A percentile compares a stretch with the other conserved stretches of the same genome.
phyloP scores from a whole-genome alignment of 2,329 filamentous ascomycete genomes.

The Amauroascus verrucosus region DNA sequence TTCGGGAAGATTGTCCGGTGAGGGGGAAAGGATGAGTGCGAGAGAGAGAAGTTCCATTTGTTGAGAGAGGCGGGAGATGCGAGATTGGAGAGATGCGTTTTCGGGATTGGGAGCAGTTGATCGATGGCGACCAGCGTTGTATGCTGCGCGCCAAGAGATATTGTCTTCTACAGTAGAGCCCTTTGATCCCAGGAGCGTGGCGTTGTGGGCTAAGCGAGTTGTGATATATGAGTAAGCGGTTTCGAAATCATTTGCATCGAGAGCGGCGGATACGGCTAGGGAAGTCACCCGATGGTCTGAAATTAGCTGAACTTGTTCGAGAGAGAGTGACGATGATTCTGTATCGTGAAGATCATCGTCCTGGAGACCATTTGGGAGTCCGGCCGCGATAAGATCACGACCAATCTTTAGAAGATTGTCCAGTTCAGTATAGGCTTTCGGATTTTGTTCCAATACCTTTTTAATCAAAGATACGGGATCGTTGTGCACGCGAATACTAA shows the following conservation, averaged over 20 bases:
- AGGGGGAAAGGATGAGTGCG: constrained; percentile 50
- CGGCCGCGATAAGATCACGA: constrained; percentile 45
- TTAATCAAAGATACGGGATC: constrained; percentile 50
- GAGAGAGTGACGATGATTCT: constrained; percentile 9
- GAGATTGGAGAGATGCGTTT: constrained; percentile 28
- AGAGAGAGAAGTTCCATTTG: constrained; percentile 56
- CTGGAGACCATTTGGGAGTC: constrained; percentile 26
- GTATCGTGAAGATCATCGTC: constrained; percentile 15
- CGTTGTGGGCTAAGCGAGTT: constrained; percentile 42
- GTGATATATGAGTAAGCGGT: constrained; percentile 59
- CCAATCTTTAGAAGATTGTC: constrained; percentile 55
- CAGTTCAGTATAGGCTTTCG: constrained; percentile 51
- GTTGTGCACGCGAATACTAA: constrained; percentile 53
- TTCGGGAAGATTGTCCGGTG: constrained; percentile 46
- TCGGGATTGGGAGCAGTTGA: constrained; percentile 23
- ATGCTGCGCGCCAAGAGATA: constrained; percentile 54
- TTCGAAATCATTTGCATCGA: constrained; percentile 40
- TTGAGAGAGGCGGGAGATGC: constrained; percentile 50
- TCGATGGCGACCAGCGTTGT: constrained; percentile 50
- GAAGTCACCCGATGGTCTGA: constrained; percentile 39
- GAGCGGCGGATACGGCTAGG: constrained; percentile 38
- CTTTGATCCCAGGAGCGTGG: constrained; percentile 25
- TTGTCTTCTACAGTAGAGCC: constrained; percentile 40
- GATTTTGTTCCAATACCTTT: constrained; percentile 53
- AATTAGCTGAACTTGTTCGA: constrained; percentile 26